Conservation (phyloP, 768 basidiomycete genomes). For the Phylloporus scabripes region DNA sequence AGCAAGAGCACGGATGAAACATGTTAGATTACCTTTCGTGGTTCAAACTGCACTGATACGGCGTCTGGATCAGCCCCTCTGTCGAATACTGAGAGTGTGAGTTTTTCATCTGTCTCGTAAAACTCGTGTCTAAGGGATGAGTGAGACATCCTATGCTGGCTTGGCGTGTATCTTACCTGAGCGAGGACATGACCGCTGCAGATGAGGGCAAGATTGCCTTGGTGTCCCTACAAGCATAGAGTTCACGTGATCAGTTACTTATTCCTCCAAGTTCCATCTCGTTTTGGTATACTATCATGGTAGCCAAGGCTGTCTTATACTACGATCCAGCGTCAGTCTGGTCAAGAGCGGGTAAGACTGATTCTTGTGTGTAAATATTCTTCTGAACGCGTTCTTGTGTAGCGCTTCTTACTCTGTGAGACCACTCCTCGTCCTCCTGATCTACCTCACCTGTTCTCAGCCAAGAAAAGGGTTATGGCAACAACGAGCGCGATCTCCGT, state of each 20-base stretch:
- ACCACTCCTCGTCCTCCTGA: not conserved
- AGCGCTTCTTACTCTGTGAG: slow-evolving; percentile 58
- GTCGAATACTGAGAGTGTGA: slow-evolving; percentile 75
- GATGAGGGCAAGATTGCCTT: not conserved
- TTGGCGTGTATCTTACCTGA: slow-evolving; percentile 17
- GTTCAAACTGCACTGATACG: slow-evolving; percentile 58
- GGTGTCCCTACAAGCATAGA: slow-evolving; percentile 23
- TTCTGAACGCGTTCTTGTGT: not conserved
- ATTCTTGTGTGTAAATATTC: not conserved
- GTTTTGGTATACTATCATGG: not conserved
- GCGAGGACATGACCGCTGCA: slow-evolving; percentile 19
- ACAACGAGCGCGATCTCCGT: slow-evolving; percentile 68
- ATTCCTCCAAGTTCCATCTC: not conserved
- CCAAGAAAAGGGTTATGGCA: slow-evolving; percentile 78
- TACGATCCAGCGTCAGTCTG: slow-evolving; percentile 56
- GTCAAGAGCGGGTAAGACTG: slow-evolving; percentile 55
- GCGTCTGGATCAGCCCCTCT: slow-evolving; percentile 62
- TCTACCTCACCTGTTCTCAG: slow-evolving; percentile 22
- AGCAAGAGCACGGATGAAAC: not conserved
- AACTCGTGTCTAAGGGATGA: slow-evolving; percentile 62
- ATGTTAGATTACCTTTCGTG: slow-evolving; percentile 46
- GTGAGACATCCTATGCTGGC: not conserved
- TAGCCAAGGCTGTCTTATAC: slow-evolving; percentile 82
- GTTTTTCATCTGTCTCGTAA: slow-evolving; percentile 76
- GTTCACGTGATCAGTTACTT: slow-evolving; percentile 18